Evolutionary conservation across 306 rosid species (phyloP).

Genomic region (Lupinus albus): DNA sequence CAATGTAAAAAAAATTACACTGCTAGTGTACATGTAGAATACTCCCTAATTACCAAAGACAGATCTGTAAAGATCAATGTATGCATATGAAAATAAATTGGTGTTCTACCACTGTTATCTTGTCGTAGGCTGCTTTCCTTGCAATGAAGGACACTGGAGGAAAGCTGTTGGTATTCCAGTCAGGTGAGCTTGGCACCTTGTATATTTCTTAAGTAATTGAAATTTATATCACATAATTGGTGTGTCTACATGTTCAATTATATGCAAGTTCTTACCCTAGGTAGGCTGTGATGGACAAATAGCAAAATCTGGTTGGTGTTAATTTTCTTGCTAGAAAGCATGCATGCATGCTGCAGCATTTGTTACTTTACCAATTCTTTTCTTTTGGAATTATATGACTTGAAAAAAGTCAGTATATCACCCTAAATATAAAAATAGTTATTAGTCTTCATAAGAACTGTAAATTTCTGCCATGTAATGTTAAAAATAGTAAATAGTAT

Average conservation of each 20-base stretch:
- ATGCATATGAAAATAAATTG: constrained; percentile 9
- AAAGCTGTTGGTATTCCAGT: constrained; percentile 90
- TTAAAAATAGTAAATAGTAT: constrained; percentile 7
- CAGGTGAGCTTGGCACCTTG: constrained; percentile 66
- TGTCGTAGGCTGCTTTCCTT: constrained; percentile 83
- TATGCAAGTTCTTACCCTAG: constrained; percentile 6
- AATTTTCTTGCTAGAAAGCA: constrained; percentile 1
- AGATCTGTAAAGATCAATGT: background rate
- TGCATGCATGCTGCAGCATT: constrained; percentile 16
- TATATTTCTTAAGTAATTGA: constrained; percentile 7
- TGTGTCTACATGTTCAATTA: constrained; percentile 13
- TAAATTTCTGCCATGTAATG: constrained; percentile 9
- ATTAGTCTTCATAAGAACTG: constrained; percentile 8
- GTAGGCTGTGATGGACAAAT: constrained; percentile 1
- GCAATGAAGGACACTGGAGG: constrained; percentile 96
- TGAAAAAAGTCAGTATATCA: constrained; percentile 3
- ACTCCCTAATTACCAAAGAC: background rate
- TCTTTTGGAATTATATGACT: constrained; percentile 21
- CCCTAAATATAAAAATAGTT: constrained; percentile 10
- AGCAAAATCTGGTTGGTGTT: background rate
- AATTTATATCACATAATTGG: constrained; percentile 18
- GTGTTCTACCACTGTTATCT: constrained; percentile 21
- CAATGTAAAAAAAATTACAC: no score
- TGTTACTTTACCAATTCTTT: constrained; percentile 13
- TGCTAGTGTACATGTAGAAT: background rate